Evolutionary conservation across 345 rosid species (phyloP).

Genomic region (Pistacia vera): DNA sequence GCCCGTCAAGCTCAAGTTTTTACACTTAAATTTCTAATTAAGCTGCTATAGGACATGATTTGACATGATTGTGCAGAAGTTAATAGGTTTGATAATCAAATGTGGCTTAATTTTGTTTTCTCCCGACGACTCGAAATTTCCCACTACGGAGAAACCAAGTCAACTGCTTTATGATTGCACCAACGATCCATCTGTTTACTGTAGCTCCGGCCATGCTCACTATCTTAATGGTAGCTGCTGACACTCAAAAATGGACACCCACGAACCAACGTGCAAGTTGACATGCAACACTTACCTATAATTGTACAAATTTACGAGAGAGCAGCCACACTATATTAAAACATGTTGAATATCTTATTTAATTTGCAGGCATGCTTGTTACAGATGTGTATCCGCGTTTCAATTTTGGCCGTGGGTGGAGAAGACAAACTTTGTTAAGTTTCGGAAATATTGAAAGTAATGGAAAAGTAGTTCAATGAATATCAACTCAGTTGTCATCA

Average conservation of each 20-base stretch:
- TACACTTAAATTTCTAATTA: neutral
- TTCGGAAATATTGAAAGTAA: neutral
- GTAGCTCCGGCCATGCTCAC: too few relatives aligned
- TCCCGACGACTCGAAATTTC: conserved; percentile 1
- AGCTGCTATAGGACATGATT: neutral
- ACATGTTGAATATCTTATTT: neutral
- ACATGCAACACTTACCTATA: neutral
- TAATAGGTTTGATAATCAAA: neutral
- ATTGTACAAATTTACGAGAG: neutral
- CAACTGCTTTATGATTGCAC: neutral
- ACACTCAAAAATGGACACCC: too few relatives aligned
- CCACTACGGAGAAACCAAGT: conserved; percentile 10
- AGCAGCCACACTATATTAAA: conserved; percentile 1
- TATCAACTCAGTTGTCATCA: conserved; percentile 5
- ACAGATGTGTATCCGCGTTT: neutral
- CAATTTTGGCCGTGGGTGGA: conserved; percentile 11
- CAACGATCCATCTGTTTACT: too few relatives aligned
- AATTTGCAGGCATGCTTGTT: conserved; percentile 14
- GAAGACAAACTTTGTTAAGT: neutral
- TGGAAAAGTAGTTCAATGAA: conserved; percentile 16
- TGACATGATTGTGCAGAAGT: neutral
- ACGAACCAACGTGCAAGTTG: too few relatives aligned
- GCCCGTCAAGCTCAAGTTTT: neutral
- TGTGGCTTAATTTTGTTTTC: neutral
- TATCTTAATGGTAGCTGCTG: too few relatives aligned